Percentiles rank a stretch among this genome's conserved stretches.
These are phyloP conservation scores for Salix suchowensis DNA, from an alignment of 345 rosid genomes.

Conservation along the genomic window DNA sequence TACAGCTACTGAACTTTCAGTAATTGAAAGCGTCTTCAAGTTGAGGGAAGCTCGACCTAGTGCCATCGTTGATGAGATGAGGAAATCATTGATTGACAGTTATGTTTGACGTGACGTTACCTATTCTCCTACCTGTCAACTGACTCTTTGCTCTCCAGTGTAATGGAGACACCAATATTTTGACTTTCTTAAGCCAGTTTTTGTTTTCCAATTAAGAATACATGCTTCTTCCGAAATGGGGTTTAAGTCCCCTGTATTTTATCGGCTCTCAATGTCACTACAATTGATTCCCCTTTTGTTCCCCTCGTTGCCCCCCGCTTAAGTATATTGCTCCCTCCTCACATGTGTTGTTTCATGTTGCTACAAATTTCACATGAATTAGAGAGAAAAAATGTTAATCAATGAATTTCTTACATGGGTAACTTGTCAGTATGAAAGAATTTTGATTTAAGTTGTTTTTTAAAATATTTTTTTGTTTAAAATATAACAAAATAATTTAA, in stretches of 20 bases:
- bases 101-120: constrained; percentile 36
- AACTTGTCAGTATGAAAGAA: too few species aligned
- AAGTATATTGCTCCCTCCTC: neutral
- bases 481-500: too few species aligned
- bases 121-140: neutral
- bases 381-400: too few species aligned
- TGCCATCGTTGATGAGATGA: constrained; percentile 82
- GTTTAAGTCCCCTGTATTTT: neutral
- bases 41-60: constrained; percentile 85
- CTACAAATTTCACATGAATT: too few species aligned
- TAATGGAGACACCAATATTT: neutral
- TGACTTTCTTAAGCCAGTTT: neutral
- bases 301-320: too few species aligned
- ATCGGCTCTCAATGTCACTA: neutral
- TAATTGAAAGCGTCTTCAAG: constrained; percentile 83
- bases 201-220: neutral
- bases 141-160: neutral
- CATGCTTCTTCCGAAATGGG: neutral
- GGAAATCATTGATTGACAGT: constrained; percentile 80
- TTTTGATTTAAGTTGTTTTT: too few species aligned
- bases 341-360: too few species aligned
- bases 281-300: neutral
- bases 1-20: constrained; percentile 82
- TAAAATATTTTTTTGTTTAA: too few species aligned
- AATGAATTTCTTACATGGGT: too few species aligned